These are phyloP conservation scores for Cladobotryum mycophilum DNA, from an alignment of 2,329 filamentous ascomycete species.

Conservation along the genomic window DNA sequence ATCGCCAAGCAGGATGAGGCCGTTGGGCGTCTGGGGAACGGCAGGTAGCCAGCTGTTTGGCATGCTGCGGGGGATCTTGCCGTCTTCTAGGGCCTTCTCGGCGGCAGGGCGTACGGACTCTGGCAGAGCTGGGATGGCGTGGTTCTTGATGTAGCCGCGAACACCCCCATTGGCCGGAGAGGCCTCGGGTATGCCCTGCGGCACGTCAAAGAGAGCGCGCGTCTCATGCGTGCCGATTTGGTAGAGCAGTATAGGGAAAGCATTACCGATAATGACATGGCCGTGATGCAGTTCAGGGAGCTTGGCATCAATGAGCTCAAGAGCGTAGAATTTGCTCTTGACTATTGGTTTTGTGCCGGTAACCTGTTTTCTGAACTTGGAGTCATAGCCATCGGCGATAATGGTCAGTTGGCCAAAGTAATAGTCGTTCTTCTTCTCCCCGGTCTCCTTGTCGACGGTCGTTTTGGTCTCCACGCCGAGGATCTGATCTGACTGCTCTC, in stretches of 20 bases:
- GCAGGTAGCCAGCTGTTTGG: slow-evolving; percentile 92
- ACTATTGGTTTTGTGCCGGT: slow-evolving; percentile 61
- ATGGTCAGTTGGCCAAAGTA: slow-evolving; percentile 89
- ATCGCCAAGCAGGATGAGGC: slow-evolving; percentile 81
- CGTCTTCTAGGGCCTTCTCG: slow-evolving; percentile 66
- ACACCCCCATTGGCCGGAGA: slow-evolving; percentile 72
- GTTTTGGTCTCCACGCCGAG: slow-evolving; percentile 77
- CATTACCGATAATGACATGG: slow-evolving; percentile 78
- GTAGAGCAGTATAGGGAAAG: slow-evolving; percentile 78
- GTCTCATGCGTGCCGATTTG: slow-evolving; percentile 96
- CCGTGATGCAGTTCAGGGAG: slow-evolving; percentile 72
- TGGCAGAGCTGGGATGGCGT: slow-evolving; percentile 74
- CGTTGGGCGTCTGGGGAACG: slow-evolving; percentile 47
- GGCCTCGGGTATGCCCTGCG: slow-evolving; percentile 68
- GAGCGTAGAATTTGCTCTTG: slow-evolving; percentile 84
- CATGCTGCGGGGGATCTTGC: slow-evolving; percentile 76
- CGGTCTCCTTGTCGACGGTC: slow-evolving; percentile 44
- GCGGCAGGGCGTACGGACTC: slow-evolving; percentile 66
- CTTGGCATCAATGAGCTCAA: slow-evolving; percentile 83
- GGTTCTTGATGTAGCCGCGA: slow-evolving; percentile 72
- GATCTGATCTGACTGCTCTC: slow-evolving; percentile 62
- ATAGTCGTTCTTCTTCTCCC: slow-evolving; percentile 57
- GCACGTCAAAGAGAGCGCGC: slow-evolving; percentile 81
- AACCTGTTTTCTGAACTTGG: slow-evolving; percentile 80
- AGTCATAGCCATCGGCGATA: slow-evolving; percentile 85